Evolutionary conservation across 805 yeast genomes (phyloP).

Genomic region (Blastobotrys peoriensis): DNA sequence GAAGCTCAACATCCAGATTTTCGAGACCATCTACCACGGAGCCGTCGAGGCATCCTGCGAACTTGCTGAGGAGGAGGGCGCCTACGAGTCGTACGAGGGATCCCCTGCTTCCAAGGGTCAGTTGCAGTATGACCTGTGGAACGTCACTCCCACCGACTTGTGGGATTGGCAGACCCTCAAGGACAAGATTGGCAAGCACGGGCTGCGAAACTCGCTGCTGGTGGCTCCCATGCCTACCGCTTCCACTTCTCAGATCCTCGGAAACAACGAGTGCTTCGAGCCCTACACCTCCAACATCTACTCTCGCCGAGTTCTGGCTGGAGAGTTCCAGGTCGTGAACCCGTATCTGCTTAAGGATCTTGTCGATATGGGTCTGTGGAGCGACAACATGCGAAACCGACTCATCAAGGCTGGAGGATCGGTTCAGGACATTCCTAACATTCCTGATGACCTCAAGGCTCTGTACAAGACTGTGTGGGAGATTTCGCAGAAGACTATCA

Average conservation of each 20-base stretch:
- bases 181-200: slow-evolving; percentile 50
- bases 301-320: slow-evolving; percentile 84
- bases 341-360: slow-evolving; percentile 78
- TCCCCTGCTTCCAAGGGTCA: slow-evolving; percentile 87
- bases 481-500: slow-evolving; percentile 74
- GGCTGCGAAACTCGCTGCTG: slow-evolving; percentile 78
- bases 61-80: slow-evolving; percentile 62
- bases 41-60: slow-evolving; percentile 85
- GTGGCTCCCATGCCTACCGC: slow-evolving; percentile 96
- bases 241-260: slow-evolving; percentile 91
- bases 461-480: slow-evolving; percentile 98
- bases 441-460: slow-evolving; percentile 68
- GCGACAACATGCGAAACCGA: slow-evolving; percentile 66
- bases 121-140: slow-evolving; percentile 87
- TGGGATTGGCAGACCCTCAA: slow-evolving; percentile 85
- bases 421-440: slow-evolving; percentile 62
- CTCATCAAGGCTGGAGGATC: slow-evolving; percentile 80
- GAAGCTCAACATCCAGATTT: slow-evolving; percentile 71
- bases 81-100: slow-evolving; percentile 68
- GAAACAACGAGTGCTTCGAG: slow-evolving; percentile 92
- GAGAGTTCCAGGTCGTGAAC: slow-evolving; percentile 91
- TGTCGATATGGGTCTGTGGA: slow-evolving; percentile 79
- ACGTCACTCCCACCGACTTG: slow-evolving; percentile 63
- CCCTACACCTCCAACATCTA: slow-evolving; percentile 92
- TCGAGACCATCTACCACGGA: slow-evolving; percentile 94